Evolutionary conservation across 2,329 filamentous ascomycete genomes (phyloP), one percentile per base, ranked within the genome.

Genomic region (Metarhizium rileyi): DNA sequence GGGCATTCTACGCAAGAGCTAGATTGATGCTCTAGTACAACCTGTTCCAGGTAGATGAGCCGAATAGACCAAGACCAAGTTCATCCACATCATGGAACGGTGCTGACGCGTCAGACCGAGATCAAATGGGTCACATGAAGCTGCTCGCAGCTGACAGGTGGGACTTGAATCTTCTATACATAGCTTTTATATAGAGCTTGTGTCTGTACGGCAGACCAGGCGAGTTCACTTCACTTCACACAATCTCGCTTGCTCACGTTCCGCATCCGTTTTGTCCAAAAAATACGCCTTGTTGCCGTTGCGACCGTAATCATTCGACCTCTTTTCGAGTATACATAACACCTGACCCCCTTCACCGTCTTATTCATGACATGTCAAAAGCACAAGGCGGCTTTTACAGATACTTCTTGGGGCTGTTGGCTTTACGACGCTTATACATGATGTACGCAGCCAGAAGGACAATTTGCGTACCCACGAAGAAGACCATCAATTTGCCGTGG

Each of bases 331-430:
- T 20, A 38, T 38, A 38, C n/a, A 38, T 8, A 38, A 38, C n/a
- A n/a, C 18, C 14, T 30, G 9, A 20, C 30, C n/a, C 30, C 18
- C 28, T 18, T 4, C 25, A 48, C 55, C 53, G 33, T 33, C 18
- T 26, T 10, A 16, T 7, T 16, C 25, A 25, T 5, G 20, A n/a
- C 18, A 3, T 44, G 16, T 48, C 36, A 10, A n/a, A n/a, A 40
- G 5, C 20, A n/a, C 18, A n/a, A 16, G 25, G 25, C 20, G n/a
- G 44, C 22, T 50, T 49, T 61, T 73, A 95, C 63, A 95, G 70
- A 67, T 90, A 96, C 71, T 96, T 96, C 77, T 95, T 95, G n/a
- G 88, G 88, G 66, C 82, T 80, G 55, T 75, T 81, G 36, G 79
- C 75, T 68, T 84, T 80, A 62, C 85, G 83, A 59, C 82, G 78